phyloP scores from a whole-genome alignment of 768 basidiomycete genomes.

The Lactarius hengduanensis region DNA sequence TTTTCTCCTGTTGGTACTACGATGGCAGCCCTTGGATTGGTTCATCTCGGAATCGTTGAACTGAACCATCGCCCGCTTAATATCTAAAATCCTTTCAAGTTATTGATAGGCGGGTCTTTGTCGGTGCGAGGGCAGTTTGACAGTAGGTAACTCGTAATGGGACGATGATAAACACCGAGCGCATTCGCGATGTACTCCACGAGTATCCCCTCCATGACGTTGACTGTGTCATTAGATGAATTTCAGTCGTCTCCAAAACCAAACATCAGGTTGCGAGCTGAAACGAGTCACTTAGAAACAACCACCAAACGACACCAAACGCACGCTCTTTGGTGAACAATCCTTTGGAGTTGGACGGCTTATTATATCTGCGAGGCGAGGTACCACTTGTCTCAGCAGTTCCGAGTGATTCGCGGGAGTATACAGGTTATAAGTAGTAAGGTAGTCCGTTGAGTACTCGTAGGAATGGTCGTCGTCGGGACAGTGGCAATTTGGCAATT shows the following conservation, averaged over 20 bases:
- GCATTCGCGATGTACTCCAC: slow-evolving; percentile 85
- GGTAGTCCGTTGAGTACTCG: slow-evolving; percentile 29
- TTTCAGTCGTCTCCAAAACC: slow-evolving; percentile 92
- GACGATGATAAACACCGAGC: slow-evolving; percentile 19
- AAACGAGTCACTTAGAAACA: slow-evolving; percentile 11
- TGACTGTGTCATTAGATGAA: slow-evolving; percentile 83
- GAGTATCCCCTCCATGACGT: slow-evolving; percentile 91
- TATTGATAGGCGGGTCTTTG: slow-evolving; percentile 74
- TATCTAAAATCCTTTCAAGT: slow-evolving; percentile 73
- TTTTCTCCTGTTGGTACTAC: slow-evolving; percentile 20
- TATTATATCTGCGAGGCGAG: slow-evolving; percentile 50
- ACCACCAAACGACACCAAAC: slow-evolving; percentile 34
- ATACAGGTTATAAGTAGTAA: slow-evolving; percentile 42
- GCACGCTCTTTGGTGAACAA: slow-evolving; percentile 79
- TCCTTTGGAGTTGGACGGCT: slow-evolving; percentile 69
- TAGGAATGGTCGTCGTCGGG: slow-evolving; percentile 24
- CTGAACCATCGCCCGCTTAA: slow-evolving; percentile 80
- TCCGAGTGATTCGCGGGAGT: slow-evolving; percentile 48
- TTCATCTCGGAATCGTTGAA: slow-evolving; percentile 59
- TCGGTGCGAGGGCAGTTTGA: slow-evolving; percentile 65
- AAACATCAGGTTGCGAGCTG: slow-evolving; percentile 86
- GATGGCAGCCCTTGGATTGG: slow-evolving; percentile 46
- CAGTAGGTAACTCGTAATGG: slow-evolving; percentile 47
- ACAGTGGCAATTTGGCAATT: slow-evolving; percentile 17
- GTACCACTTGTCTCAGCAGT: slow-evolving; percentile 42